Evolutionary conservation across 2,329 filamentous ascomycete species (phyloP).

Genomic region (Fusarium brachygibbosum): DNA sequence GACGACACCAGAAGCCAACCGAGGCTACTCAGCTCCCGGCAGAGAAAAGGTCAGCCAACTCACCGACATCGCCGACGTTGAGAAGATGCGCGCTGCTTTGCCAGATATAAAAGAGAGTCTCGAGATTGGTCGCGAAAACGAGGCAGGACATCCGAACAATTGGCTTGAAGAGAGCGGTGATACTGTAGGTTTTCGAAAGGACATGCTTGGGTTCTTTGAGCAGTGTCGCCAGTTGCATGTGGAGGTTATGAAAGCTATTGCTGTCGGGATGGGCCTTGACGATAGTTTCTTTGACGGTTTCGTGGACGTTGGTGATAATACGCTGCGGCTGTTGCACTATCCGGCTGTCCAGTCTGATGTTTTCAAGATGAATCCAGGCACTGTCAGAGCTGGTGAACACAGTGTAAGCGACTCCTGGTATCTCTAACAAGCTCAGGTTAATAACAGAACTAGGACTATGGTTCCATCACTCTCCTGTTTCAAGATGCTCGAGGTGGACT

Average conservation of each 20-base stretch:
- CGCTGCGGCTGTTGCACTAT: conserved; percentile 81
- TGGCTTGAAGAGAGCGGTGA: conserved; percentile 72
- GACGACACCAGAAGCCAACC: conserved; percentile 79
- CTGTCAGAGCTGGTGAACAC: conserved; percentile 84
- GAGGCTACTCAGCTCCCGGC: conserved; percentile 78
- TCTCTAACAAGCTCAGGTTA: not conserved
- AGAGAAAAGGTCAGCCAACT: conserved; percentile 78
- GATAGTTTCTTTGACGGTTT: conserved; percentile 82
- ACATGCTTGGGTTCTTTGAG: conserved; percentile 82
- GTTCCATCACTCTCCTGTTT: conserved; percentile 72
- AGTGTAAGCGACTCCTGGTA: conserved; percentile 57
- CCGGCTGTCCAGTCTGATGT: conserved; percentile 74
- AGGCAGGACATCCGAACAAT: conserved; percentile 75
- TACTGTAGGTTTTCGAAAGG: conserved; percentile 70
- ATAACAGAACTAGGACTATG: conserved; percentile 62
- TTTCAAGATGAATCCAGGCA: conserved; percentile 75
- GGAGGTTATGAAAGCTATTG: conserved; percentile 86
- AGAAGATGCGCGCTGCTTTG: conserved; percentile 66
- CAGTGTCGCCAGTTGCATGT: conserved; percentile 80
- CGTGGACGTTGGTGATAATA: conserved; percentile 78
- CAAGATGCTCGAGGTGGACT: conserved; percentile 69
- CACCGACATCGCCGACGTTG: conserved; percentile 67
- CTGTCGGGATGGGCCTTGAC: conserved; percentile 81
- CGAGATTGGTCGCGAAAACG: conserved; percentile 73
- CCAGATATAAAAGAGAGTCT: conserved; percentile 77